phyloP scores from a whole-genome alignment of 345 rosid genomes.

The Boechera stricta region DNA sequence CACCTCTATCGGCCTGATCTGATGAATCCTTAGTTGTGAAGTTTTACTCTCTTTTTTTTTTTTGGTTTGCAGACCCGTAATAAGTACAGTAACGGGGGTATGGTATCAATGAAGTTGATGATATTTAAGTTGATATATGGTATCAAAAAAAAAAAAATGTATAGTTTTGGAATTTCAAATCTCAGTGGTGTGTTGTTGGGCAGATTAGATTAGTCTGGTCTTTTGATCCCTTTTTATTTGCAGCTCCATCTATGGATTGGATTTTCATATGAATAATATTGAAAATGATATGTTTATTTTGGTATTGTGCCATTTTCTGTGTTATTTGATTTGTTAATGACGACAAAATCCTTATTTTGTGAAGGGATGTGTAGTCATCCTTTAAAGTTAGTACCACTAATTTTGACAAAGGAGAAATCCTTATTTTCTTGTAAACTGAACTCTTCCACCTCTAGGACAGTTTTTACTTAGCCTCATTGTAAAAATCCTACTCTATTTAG shows the following conservation, averaged over 20 bases:
- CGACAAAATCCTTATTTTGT: not conserved
- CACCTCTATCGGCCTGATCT: constrained; percentile 41
- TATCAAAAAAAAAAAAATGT: not conserved
- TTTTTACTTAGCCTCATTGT: too few relatives aligned
- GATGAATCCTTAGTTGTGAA: constrained; percentile 26
- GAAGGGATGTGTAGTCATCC: not conserved
- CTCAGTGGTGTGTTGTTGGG: constrained; percentile 25
- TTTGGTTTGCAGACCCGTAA: constrained; percentile 37
- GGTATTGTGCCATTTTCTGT: not conserved
- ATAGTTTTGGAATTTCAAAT: constrained; percentile 32
- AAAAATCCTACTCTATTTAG: not conserved
- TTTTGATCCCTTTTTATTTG: constrained; percentile 28
- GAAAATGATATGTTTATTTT: constrained; percentile 34
- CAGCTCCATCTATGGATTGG: constrained; percentile 25
- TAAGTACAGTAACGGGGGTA: constrained; percentile 32
- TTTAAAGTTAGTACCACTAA: not conserved
- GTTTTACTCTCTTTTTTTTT: not conserved
- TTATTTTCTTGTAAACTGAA: too few relatives aligned
- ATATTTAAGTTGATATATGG: too few relatives aligned
- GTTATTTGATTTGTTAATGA: constrained; percentile 5
- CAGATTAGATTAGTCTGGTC: constrained; percentile 23
- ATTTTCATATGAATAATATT: constrained; percentile 17
- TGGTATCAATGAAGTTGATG: constrained; percentile 14
- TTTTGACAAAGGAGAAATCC: too few relatives aligned
- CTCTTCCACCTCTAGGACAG: too few relatives aligned